These are phyloP conservation scores for Salvia sclarea DNA, from an alignment of 305 asterid species.

Conservation along the genomic window DNA sequence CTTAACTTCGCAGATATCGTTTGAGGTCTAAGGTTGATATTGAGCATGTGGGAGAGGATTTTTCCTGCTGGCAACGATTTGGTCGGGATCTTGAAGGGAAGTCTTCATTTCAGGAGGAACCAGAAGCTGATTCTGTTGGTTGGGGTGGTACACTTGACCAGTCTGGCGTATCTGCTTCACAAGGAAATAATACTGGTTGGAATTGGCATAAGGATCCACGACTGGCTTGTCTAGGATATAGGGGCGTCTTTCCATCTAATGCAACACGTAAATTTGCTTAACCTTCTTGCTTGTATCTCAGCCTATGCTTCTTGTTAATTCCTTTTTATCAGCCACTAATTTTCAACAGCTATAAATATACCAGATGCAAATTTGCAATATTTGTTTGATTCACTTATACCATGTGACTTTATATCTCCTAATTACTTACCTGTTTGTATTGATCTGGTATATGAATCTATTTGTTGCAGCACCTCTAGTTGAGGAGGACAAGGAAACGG, in stretches of 20 bases:
- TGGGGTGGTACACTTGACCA: constrained; percentile 66
- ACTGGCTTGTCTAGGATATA: constrained; percentile 75
- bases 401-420: constrained; percentile 12
- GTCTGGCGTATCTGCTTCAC: constrained; percentile 58
- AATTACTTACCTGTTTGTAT: neutral
- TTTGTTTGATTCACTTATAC: neutral
- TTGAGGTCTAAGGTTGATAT: constrained; percentile 87
- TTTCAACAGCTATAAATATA: neutral
- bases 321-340: too few relatives aligned
- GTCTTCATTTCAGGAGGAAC: constrained; percentile 45
- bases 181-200: constrained; percentile 64
- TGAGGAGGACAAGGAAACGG: constrained; percentile 73
- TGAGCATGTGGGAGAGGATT: constrained; percentile 59
- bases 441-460: constrained; percentile 3
- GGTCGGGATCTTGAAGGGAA: constrained; percentile 50
- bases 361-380: neutral
- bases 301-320: too few relatives aligned
- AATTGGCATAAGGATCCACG: constrained; percentile 83
- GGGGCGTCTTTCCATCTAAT: constrained; percentile 80
- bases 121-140: constrained; percentile 66
- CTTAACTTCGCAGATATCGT: constrained; percentile 55
- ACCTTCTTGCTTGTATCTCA: too few relatives aligned
- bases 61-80: constrained; percentile 87
- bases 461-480: constrained; percentile 76
- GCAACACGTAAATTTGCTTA: constrained; percentile 70